These are phyloP conservation scores for Diaporthe nobilis DNA, from an alignment of 2,329 filamentous ascomycete genomes.

Conservation along the genomic window DNA sequence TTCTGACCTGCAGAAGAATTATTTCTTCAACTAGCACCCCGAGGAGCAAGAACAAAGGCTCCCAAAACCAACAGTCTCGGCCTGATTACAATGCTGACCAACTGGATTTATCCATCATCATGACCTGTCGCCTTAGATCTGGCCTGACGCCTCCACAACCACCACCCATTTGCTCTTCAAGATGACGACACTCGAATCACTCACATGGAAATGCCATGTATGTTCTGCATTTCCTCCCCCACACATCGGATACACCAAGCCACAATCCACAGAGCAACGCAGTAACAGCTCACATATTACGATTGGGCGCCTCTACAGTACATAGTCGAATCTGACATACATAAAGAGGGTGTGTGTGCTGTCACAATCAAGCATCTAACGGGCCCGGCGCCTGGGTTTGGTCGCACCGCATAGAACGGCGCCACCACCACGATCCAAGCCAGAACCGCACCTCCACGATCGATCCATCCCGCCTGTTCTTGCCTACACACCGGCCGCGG, in stretches of 20 bases:
- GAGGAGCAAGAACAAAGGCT: neutral
- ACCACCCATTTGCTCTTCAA: neutral
- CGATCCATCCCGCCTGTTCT: constrained; percentile 31
- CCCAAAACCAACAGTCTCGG: neutral
- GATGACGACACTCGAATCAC: constrained; percentile 14
- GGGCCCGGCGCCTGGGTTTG: constrained; percentile 8
- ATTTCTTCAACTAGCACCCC: neutral
- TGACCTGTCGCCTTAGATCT: constrained; percentile 21
- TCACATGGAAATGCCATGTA: constrained; percentile 21
- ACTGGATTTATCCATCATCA: neutral
- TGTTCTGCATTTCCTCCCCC: constrained; percentile 21
- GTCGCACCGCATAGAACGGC: constrained; percentile 35
- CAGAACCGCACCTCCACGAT: constrained; percentile 34
- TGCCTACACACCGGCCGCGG: constrained; percentile 16
- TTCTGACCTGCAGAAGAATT: neutral
- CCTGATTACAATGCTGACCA: neutral
- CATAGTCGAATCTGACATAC: constrained; percentile 16
- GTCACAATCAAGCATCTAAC: constrained; percentile 33
- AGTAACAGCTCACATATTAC: constrained; percentile 10
- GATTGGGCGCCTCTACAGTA: constrained; percentile 14
- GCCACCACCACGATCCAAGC: constrained; percentile 32
- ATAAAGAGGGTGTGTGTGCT: constrained; percentile 7
- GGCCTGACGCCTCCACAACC: neutral
- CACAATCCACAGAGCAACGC: constrained; percentile 20
- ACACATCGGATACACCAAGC: neutral